Conservation (phyloP, 371 early-diverging fungal genomes). For the Thermomucor indicae-seudaticae region DNA sequence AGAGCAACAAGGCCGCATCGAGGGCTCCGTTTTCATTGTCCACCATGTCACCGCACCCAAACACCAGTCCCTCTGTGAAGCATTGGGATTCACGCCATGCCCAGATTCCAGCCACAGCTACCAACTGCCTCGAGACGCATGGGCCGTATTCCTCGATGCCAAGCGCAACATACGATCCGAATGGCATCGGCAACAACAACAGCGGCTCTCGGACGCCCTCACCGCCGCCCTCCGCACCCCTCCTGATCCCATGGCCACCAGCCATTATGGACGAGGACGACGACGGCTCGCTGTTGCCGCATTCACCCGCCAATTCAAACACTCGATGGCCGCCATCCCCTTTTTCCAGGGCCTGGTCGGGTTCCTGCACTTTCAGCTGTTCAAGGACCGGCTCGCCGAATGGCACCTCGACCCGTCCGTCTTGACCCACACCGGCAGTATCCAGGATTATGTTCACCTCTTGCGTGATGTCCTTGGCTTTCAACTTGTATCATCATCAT, state of each 20-base stretch:
- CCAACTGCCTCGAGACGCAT: neutral
- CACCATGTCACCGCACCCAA: neutral
- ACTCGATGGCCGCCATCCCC: neutral
- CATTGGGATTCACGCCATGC: neutral
- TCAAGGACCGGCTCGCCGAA: neutral
- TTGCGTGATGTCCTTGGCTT: neutral
- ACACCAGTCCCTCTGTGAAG: neutral
- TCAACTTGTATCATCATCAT: neutral
- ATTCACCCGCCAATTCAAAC: neutral
- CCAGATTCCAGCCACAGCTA: neutral
- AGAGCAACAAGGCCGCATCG: neutral
- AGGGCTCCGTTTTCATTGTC: neutral
- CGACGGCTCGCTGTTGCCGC: neutral
- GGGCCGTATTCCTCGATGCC: neutral
- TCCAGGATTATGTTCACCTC: neutral
- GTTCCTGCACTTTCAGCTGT: neutral
- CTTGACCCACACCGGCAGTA: neutral
- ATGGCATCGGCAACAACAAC: neutral
- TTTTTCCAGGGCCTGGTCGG: neutral
- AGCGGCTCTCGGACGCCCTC: neutral
- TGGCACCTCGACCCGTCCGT: neutral
- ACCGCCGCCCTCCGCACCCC: neutral
- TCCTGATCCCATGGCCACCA: neutral
- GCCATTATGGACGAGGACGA: neutral
- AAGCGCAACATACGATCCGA: neutral